These are phyloP conservation scores for Biancaea sappan DNA, from an alignment of 306 rosid species.

Conservation along the genomic window DNA sequence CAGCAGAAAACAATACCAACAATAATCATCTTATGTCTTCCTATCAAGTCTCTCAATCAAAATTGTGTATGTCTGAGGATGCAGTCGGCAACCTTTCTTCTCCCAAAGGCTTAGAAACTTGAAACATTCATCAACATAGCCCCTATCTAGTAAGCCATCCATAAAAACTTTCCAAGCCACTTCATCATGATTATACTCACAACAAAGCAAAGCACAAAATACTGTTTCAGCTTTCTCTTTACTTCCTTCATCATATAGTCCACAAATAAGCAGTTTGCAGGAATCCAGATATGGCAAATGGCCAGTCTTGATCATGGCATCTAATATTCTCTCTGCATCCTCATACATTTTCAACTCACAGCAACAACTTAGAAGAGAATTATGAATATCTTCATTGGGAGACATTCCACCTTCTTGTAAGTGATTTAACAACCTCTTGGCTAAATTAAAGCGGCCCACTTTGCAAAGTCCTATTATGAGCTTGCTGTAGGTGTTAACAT, in stretches of 20 bases:
- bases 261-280: constrained; percentile 62
- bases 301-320: constrained; percentile 56
- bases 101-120: constrained; percentile 56
- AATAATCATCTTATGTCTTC: constrained; percentile 27
- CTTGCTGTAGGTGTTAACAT: constrained; percentile 52
- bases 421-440: constrained; percentile 48
- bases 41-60: constrained; percentile 65
- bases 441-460: constrained; percentile 48
- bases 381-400: constrained; percentile 53
- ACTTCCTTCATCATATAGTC: constrained; percentile 55
- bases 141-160: constrained; percentile 65
- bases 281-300: constrained; percentile 60
- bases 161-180: constrained; percentile 76
- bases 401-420: constrained; percentile 51
- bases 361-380: constrained; percentile 58
- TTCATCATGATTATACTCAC: constrained; percentile 70
- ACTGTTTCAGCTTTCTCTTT: constrained; percentile 51
- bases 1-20: constrained; percentile 22
- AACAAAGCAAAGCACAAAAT: constrained; percentile 48
- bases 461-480: constrained; percentile 68
- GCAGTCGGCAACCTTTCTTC: constrained; percentile 62
- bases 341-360: constrained; percentile 54
- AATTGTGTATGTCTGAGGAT: constrained; percentile 64
- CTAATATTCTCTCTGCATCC: constrained; percentile 48
- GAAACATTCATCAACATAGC: constrained; percentile 59